Evolutionary conservation across 2,329 filamentous ascomycete species (phyloP).

Genomic region (Paecilomyces formosus): DNA sequence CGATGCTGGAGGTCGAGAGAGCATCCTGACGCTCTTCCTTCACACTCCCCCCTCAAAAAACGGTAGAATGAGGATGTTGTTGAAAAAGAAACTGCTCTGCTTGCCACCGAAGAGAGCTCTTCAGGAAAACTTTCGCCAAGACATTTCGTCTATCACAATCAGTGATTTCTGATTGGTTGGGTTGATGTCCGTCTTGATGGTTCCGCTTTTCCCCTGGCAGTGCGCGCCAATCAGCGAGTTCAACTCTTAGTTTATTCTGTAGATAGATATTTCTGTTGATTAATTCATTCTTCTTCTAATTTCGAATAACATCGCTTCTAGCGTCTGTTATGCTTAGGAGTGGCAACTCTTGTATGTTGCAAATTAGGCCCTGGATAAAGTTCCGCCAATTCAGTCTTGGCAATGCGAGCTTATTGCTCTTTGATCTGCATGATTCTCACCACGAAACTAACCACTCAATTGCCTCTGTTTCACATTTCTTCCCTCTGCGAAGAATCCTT

Average conservation of each 20-base stretch:
- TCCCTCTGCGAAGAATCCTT: background rate
- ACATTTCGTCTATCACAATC: constrained; percentile 17
- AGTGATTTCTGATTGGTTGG: constrained; percentile 19
- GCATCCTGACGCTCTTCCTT: constrained; percentile 22
- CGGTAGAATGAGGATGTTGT: background rate
- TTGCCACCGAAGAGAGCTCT: constrained; percentile 12
- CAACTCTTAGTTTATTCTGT: background rate
- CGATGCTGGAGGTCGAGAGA: constrained; percentile 23
- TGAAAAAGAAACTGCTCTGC: constrained; percentile 3
- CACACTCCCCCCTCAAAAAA: constrained; percentile 2
- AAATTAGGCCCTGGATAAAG: background rate
- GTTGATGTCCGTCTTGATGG: background rate
- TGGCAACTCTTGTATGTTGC: background rate
- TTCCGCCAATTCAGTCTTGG: background rate
- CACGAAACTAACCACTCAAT: background rate
- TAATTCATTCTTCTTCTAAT: background rate
- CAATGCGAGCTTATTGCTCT: background rate
- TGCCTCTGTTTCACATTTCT: background rate
- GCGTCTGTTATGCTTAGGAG: background rate
- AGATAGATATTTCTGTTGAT: background rate
- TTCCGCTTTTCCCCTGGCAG: background rate
- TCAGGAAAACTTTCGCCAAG: constrained; percentile 22
- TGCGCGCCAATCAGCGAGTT: background rate
- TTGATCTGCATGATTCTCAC: background rate
- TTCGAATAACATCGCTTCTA: background rate